A percentile compares a stretch with the other conserved stretches of the same genome.
Evolutionary conservation across 1,284 basidiomycete species (phyloP).

Genomic region (Singerocomus rubriflavus): DNA sequence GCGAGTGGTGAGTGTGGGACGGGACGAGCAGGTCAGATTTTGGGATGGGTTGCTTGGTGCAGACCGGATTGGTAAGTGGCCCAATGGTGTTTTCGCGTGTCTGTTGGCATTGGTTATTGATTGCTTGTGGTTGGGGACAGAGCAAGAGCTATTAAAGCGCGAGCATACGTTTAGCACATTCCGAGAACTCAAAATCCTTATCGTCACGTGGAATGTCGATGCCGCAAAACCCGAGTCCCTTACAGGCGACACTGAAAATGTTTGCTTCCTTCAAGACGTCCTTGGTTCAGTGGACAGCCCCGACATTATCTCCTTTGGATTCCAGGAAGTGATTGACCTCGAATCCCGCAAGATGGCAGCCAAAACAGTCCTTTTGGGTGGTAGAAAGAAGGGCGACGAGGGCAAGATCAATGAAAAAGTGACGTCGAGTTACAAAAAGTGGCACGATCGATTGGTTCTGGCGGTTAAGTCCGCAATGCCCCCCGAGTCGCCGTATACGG

Average conservation of each 20-base stretch:
- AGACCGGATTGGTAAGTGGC: conserved; percentile 79
- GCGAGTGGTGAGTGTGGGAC: conserved; percentile 73
- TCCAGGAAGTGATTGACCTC: conserved; percentile 95
- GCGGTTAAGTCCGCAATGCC: conserved; percentile 72
- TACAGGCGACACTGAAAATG: conserved; percentile 57
- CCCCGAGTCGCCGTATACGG: conserved; percentile 65
- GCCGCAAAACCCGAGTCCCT: conserved; percentile 81
- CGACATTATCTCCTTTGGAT: conserved; percentile 90
- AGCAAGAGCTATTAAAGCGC: conserved; percentile 70
- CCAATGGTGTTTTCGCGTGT: neutral
- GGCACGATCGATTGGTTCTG: conserved; percentile 80
- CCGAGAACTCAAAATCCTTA: conserved; percentile 74
- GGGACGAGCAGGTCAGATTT: conserved; percentile 73
- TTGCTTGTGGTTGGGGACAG: conserved; percentile 37
- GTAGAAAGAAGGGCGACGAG: conserved; percentile 61
- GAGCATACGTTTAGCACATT: conserved; percentile 80
- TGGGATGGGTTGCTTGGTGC: conserved; percentile 90
- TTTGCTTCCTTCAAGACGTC: conserved; percentile 69
- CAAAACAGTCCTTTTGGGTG: conserved; percentile 79
- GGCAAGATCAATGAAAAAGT: conserved; percentile 76
- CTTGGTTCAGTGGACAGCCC: conserved; percentile 70
- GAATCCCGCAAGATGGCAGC: conserved; percentile 90
- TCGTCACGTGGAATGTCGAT: conserved; percentile 94
- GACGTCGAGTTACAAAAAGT: conserved; percentile 80
- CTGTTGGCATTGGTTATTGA: neutral